Evolutionary conservation across 768 basidiomycete genomes (phyloP).

Genomic region (Boletus subparvulus): DNA sequence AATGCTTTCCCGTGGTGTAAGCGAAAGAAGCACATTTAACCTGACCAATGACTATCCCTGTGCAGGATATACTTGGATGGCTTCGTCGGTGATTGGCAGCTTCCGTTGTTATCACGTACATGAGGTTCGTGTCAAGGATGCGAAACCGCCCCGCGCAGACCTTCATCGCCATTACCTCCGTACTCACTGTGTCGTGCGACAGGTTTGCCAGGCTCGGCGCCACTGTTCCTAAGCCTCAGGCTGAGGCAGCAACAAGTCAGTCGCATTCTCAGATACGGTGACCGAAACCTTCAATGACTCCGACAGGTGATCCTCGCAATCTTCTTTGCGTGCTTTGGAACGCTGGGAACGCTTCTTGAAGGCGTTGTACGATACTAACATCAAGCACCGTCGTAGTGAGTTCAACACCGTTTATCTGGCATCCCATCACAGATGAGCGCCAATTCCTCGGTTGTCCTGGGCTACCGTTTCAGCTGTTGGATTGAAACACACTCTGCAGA

Average conservation of each 20-base stretch:
- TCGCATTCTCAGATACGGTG: background rate
- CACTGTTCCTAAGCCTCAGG: background rate
- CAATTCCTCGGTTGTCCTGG: background rate
- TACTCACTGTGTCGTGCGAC: background rate
- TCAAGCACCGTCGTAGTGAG: constrained; percentile 6
- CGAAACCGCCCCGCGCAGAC: background rate
- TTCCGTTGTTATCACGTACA: constrained; percentile 20
- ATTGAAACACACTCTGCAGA: background rate
- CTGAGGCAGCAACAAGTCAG: constrained; percentile 9
- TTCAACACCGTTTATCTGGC: background rate
- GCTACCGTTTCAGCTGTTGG: background rate
- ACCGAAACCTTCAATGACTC: background rate
- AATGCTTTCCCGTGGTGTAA: constrained; percentile 1
- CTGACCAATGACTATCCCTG: background rate
- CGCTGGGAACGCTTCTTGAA: background rate
- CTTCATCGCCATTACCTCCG: constrained; percentile 1
- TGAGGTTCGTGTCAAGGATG: background rate
- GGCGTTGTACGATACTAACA: background rate
- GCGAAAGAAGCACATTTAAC: constrained; percentile 5
- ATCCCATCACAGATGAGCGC: background rate
- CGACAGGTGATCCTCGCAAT: background rate
- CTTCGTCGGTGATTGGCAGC: constrained; percentile 17
- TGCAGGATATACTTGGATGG: constrained; percentile 2
- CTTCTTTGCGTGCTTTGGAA: background rate
- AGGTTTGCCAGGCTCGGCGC: background rate